Evolutionary conservation across 208 protist species (phyloP), one percentile per base, ranked within the genome.

Genomic region (Acanthamoeba lenticulata): DNA sequence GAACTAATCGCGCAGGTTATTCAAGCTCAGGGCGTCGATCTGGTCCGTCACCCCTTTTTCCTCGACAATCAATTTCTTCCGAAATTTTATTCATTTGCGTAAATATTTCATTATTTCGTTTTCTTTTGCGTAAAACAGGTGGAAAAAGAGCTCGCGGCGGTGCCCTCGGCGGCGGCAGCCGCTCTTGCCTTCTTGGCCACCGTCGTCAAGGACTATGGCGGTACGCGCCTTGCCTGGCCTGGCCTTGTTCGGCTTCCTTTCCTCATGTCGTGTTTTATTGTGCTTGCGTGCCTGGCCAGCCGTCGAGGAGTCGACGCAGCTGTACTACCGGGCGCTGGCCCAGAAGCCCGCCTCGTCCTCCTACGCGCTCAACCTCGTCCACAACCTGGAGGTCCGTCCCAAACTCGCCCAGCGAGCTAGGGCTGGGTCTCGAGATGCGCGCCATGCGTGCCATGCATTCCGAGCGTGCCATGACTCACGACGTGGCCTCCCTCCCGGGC

Each of bases 321-420:
- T 96, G 2, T 90, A 94, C 74, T 27, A 49, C n/a, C 40, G 36
- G 32, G 60, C 91, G 7, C 21, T 38, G n/a, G 6, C 45, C 5
- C 36, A 45, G 5, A 88, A 93, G 60, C 69, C 89, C 34, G 15
- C 1, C 7, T 65, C 29, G 29, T 49, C 95, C 1, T 69, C 91
- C 7, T 96, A 96, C 90, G 45, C 57, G 15, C 90, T 96, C 44
- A 95, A 96, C 44, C 40, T 94, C 0, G 49, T 94, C 38, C 96
- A 97, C 47, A n/a, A 42, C 0, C 69, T 96, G 29, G 96, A 97
- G 42, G 69, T 96, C 0, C 0, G 9, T 52, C 45, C 44, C 32
- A 19, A n/a, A n/a, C n/a, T n/a, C n/a, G n/a, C n/a, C n/a, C n/a
- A n/a, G n/a, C n/a, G n/a, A n/a, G n/a, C n/a, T n/a, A n/a, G n/a